Conservation (phyloP, 345 rosid genomes). For the Arabis alpina region DNA sequence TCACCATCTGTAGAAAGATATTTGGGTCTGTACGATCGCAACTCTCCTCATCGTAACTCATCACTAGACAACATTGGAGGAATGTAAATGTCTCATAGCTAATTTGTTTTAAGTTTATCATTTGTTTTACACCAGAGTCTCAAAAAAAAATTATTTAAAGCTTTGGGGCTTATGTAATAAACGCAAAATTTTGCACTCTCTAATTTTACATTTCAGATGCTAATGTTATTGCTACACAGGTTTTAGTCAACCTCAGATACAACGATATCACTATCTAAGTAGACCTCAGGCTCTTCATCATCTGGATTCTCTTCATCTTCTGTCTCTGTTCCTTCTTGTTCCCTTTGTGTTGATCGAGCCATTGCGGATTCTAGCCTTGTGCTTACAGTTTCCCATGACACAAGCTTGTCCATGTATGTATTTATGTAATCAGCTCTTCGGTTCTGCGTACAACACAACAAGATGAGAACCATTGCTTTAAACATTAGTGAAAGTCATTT, state of each 20-base stretch:
- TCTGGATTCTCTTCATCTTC: constrained; percentile 44
- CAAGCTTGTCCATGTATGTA: constrained; percentile 75
- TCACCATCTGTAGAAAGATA: constrained; percentile 54
- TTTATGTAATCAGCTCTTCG: constrained; percentile 70
- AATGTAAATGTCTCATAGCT: constrained; percentile 19
- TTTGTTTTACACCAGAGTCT: not conserved
- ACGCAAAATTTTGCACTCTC: not conserved
- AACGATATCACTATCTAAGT: constrained; percentile 51
- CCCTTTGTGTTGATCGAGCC: constrained; percentile 61
- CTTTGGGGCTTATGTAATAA: not conserved
- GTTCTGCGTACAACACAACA: constrained; percentile 50
- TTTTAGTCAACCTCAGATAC: constrained; percentile 55
- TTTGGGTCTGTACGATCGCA: constrained; percentile 46
- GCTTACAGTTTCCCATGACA: constrained; percentile 89
- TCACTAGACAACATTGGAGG: constrained; percentile 28
- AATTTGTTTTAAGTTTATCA: not conserved
- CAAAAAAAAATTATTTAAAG: not conserved
- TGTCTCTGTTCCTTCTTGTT: constrained; percentile 56
- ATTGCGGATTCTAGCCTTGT: constrained; percentile 72
- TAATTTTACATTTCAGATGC: constrained; percentile 28
- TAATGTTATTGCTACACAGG: constrained; percentile 25
- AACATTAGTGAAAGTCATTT: constrained; percentile 13
- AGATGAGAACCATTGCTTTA: constrained; percentile 2
- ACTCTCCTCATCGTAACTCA: constrained; percentile 20
- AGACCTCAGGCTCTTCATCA: constrained; percentile 45